Evolutionary conservation across 306 rosid genomes (phyloP), one percentile per base, ranked within the genome.

Genomic region (Prunus kanzakura): DNA sequence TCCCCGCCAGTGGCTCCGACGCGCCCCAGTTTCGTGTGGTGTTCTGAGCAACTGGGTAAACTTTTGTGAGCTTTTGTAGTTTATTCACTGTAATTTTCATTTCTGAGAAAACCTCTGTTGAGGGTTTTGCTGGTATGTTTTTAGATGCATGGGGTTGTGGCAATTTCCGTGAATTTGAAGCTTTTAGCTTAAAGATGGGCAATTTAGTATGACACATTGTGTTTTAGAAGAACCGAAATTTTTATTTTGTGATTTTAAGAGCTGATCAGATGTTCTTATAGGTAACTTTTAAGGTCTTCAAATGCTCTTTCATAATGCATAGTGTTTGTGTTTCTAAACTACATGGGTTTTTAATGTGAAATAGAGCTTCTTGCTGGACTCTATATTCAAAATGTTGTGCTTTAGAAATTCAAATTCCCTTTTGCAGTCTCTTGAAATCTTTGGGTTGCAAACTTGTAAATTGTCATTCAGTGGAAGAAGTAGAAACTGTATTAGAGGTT

Each of bases 1-100:
- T 89, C 41, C 93, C 98, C 15, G 97, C 98, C 2, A 27, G 74
- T 76, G 90, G 77, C 64, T 77, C 96, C 47, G 91, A 90, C 61
- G 96, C 97, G 3, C 98, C 98, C 0, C 98, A 90, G 87, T 95
- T 95, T 67, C 97, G 97, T 71, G 90, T 92, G 30, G 96, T 90
- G 72, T 91, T 93, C 85, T 88, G 82, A 86, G 64, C 29, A 20
- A 20, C 32, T 58, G 13, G 27, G 13, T 3, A 0, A 20, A 67
- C 3, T 7, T 58, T 54, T 54, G 11, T 30, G 52, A 32, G 64
- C 64, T 71, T 54, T 50, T 47, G 52, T 55, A 52, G 2, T 15
- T 14, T 15, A 18, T 52, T 30, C 54, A 38, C 10, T 71, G 75
- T 11, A 52, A 30, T 71, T 71, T 71, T 1, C 56, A 4, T 23